Evolutionary conservation across 2,329 filamentous ascomycete genomes (phyloP).

Genomic region (Hortaea werneckii): DNA sequence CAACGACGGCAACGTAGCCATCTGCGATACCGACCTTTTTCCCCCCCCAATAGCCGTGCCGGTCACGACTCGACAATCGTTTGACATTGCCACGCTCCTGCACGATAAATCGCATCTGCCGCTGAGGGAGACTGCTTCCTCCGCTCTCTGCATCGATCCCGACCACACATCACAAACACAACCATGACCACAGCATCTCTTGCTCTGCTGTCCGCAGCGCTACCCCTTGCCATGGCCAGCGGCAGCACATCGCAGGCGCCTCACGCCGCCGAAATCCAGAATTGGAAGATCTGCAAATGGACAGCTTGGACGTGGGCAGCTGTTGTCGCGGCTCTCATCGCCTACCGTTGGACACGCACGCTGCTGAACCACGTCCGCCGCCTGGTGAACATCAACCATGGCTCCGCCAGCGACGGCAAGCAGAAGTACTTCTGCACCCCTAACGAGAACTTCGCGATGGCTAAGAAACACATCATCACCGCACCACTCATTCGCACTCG

Average conservation of each 20-base stretch:
- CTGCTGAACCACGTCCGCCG: slow-evolving; percentile 60
- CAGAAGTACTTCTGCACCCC: slow-evolving; percentile 68
- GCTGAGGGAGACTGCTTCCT: background rate
- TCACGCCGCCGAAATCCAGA: slow-evolving; percentile 10
- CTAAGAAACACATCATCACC: slow-evolving; percentile 38
- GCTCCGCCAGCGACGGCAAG: slow-evolving; percentile 37
- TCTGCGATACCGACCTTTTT: background rate
- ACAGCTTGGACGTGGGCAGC: slow-evolving; percentile 45
- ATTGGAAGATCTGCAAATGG: slow-evolving; percentile 25
- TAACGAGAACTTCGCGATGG: slow-evolving; percentile 37
- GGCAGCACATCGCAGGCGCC: background rate
- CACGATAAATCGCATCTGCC: background rate
- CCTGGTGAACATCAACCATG: slow-evolving; percentile 66
- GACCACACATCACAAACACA: background rate
- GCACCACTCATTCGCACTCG: slow-evolving; percentile 38
- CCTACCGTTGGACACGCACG: slow-evolving; percentile 55
- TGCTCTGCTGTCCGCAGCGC: slow-evolving; percentile 8
- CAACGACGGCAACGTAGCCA: background rate
- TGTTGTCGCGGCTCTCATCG: slow-evolving; percentile 51
- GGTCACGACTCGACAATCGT: background rate
- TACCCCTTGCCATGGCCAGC: slow-evolving; percentile 4
- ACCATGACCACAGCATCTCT: background rate
- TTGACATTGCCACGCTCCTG: background rate
- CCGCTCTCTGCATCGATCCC: background rate
- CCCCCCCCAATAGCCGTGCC: background rate